Evolutionary conservation across 1,139 yeast species (phyloP).

Genomic region (Wickerhamiella infanticola): DNA sequence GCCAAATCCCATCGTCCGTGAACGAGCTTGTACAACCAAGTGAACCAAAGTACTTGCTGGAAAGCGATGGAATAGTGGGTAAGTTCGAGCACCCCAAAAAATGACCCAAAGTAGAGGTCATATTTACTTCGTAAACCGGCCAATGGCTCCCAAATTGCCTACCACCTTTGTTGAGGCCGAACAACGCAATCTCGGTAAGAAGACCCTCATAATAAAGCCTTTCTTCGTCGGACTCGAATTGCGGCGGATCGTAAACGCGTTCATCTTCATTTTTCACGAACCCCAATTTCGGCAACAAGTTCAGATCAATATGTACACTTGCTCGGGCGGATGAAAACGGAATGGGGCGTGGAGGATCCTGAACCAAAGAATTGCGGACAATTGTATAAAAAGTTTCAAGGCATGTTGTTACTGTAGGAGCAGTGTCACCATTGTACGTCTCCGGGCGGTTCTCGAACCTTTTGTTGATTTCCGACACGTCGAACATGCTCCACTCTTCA

Average conservation of each 20-base stretch:
- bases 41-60: constrained; percentile 26
- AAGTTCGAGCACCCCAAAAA: neutral
- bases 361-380: neutral
- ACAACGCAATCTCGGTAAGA: neutral
- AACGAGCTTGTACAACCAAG: constrained; percentile 48
- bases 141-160: neutral
- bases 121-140: neutral
- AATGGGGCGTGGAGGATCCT: neutral
- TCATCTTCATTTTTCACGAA: constrained; percentile 6
- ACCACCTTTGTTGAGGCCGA: neutral
- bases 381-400: neutral
- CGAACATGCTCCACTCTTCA: constrained; percentile 2
- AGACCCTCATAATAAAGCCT: neutral
- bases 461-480: neutral
- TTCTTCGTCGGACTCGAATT: neutral
- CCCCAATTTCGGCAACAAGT: constrained; percentile 7
- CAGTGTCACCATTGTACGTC: neutral
- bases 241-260: constrained; percentile 9
- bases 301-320: constrained; percentile 6
- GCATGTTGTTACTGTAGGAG: neutral
- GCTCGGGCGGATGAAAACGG: neutral
- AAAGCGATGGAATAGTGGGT: neutral
- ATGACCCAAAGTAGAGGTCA: neutral
- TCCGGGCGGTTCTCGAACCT: neutral
- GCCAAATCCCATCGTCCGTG: constrained; percentile 44